Percentiles rank a stretch among this genome's conserved stretches.
These are phyloP conservation scores for Magnusiomyces suaveolens DNA, from an alignment of 1,139 yeast genomes.

Conservation along the genomic window DNA sequence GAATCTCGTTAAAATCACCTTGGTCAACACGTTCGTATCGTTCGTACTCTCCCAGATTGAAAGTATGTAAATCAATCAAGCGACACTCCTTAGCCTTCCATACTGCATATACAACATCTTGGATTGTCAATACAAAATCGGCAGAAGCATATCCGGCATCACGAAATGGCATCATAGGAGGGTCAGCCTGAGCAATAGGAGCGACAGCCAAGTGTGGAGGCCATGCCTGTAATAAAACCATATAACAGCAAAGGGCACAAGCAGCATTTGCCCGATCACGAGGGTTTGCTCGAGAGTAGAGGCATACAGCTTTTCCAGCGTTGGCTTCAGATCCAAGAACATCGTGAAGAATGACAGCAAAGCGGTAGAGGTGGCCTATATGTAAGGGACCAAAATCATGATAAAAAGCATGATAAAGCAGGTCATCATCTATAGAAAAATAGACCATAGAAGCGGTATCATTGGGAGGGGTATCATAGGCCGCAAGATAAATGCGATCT, in stretches of 20 bases:
- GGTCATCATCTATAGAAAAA: constrained; percentile 85
- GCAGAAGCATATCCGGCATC: constrained; percentile 97
- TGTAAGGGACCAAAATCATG: constrained; percentile 94
- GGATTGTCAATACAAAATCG: constrained; percentile 85
- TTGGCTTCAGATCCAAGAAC: constrained; percentile 77
- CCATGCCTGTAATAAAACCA: constrained; percentile 94
- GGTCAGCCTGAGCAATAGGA: constrained; percentile 84
- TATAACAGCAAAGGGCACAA: constrained; percentile 83
- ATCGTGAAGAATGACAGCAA: constrained; percentile 89
- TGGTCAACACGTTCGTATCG: constrained; percentile 91
- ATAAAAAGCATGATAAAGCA: constrained; percentile 88
- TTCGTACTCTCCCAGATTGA: constrained; percentile 85
- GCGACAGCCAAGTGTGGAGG: constrained; percentile 96
- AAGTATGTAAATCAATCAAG: constrained; percentile 75
- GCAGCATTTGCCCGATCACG: constrained; percentile 89
- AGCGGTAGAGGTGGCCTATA: constrained; percentile 83
- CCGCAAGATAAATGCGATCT: constrained; percentile 83
- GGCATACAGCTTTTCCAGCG: constrained; percentile 81
- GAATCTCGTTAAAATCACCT: constrained; percentile 87
- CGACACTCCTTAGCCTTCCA: constrained; percentile 98
- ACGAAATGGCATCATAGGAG: constrained; percentile 88
- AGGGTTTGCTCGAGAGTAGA: constrained; percentile 74
- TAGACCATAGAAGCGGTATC: constrained; percentile 70
- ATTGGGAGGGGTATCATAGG: constrained; percentile 68
- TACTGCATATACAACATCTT: constrained; percentile 88